These are phyloP conservation scores for Rhodotorula sp. DNA, from an alignment of 1,284 basidiomycete species.

Conservation along the genomic window DNA sequence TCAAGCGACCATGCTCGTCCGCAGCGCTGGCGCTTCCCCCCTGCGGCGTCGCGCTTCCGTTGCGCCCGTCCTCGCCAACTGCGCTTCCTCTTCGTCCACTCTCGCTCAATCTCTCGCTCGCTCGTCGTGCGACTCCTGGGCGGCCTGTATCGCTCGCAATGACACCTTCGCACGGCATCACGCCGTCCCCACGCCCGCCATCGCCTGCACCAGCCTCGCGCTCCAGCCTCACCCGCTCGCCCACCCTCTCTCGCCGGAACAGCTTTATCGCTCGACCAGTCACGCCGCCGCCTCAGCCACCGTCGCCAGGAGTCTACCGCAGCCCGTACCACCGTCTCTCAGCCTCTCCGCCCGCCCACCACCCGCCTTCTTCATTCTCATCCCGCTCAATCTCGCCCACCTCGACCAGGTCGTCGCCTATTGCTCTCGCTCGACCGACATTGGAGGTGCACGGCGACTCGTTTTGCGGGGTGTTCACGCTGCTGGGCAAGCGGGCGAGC, in stretches of 20 bases:
- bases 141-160: no score
- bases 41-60: neutral
- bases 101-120: neutral
- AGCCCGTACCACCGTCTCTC: slow-evolving; percentile 2
- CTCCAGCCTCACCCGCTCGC: neutral
- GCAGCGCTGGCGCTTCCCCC: neutral
- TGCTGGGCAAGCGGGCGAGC: neutral
- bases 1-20: neutral
- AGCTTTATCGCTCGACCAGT: no score
- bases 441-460: slow-evolving; percentile 22
- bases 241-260: neutral
- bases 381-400: neutral
- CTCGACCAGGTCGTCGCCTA: neutral
- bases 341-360: neutral
- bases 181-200: neutral
- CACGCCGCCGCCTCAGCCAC: neutral
- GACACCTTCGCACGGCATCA: neutral
- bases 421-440: neutral
- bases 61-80: no score
- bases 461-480: slow-evolving; percentile 22
- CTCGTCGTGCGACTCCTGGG: neutral
- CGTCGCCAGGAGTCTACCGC: neutral
- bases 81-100: neutral
- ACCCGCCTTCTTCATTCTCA: neutral
- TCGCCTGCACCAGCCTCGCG: neutral